Percentiles rank a stretch among this genome's conserved stretches.
phyloP scores from a whole-genome alignment of 2,329 filamentous ascomycete genomes.

The Exophiala sp. region DNA sequence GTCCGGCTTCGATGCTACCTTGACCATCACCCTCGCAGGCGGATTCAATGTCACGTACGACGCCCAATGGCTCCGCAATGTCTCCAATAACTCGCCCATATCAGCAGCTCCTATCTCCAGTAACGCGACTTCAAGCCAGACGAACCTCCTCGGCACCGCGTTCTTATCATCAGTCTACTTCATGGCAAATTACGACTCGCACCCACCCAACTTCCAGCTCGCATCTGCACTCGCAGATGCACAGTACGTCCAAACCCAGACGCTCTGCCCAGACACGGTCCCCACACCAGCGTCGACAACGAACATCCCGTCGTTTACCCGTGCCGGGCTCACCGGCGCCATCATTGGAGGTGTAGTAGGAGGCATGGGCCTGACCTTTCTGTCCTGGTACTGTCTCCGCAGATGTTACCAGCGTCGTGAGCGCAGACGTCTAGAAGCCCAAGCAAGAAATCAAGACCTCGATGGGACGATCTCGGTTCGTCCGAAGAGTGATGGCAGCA shows the following conservation, averaged over 20 bases:
- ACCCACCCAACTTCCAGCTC: slow-evolving; percentile 37
- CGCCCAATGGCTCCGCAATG: slow-evolving; percentile 35
- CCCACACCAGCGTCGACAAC: slow-evolving; percentile 32
- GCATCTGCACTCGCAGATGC: slow-evolving; percentile 39
- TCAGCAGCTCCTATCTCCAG: slow-evolving; percentile 19
- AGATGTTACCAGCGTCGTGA: slow-evolving; percentile 13
- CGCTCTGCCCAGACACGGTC: slow-evolving; percentile 38
- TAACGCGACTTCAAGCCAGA: slow-evolving; percentile 26
- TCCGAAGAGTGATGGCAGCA: slow-evolving; percentile 1
- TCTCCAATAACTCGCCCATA: slow-evolving; percentile 28
- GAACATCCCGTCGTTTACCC: slow-evolving; percentile 16
- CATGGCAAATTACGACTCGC: slow-evolving; percentile 42
- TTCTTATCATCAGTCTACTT: slow-evolving; percentile 45
- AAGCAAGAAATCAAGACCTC: slow-evolving; percentile 9
- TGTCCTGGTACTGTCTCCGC: slow-evolving; percentile 17
- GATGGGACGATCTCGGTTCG: slow-evolving; percentile 1
- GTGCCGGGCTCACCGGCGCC: slow-evolving; percentile 25
- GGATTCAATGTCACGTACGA: slow-evolving; percentile 41
- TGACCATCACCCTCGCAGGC: slow-evolving; percentile 40
- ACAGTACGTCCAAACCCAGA: slow-evolving; percentile 40
- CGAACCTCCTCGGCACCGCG: slow-evolving; percentile 36
- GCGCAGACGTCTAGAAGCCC: slow-evolving; percentile 1
- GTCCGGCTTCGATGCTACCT: slow-evolving; percentile 36
- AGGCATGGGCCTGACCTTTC: slow-evolving; percentile 28
- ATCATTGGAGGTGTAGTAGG: slow-evolving; percentile 32